phyloP scores from a whole-genome alignment of 305 asterid species.

The Fraxinus angustifolia region DNA sequence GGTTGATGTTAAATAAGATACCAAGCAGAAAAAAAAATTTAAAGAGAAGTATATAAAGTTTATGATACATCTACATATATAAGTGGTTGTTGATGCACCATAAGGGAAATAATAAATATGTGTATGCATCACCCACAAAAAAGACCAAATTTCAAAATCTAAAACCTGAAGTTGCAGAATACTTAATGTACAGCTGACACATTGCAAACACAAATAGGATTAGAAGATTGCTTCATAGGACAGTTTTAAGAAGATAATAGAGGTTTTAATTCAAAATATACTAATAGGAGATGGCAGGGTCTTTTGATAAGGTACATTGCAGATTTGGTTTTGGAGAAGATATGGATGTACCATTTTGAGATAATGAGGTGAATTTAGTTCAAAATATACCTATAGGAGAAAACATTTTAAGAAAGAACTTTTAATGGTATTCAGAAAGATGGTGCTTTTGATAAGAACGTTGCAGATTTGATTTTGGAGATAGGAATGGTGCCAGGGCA shows the following conservation, averaged over 20 bases:
- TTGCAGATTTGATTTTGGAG: neutral
- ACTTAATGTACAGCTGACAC: neutral
- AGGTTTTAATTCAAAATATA: neutral
- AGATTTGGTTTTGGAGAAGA: neutral
- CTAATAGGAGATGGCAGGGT: neutral
- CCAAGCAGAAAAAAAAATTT: neutral
- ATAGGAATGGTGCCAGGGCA: neutral
- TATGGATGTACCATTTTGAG: neutral
- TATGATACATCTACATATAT: neutral
- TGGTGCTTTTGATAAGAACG: neutral
- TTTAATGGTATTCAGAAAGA: neutral
- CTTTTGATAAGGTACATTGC: neutral
- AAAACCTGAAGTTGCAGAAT: conserved; percentile 2
- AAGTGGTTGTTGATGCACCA: neutral
- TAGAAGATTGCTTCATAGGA: neutral
- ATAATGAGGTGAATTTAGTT: neutral
- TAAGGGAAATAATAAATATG: neutral
- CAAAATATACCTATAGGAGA: neutral
- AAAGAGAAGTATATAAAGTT: neutral
- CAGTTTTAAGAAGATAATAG: neutral
- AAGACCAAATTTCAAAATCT: neutral
- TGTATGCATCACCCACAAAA: neutral
- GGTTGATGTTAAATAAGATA: neutral
- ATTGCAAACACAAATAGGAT: neutral
- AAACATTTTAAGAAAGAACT: neutral